Evolutionary conservation across 257 asterid species (phyloP).

Genomic region (Solanum piurae): DNA sequence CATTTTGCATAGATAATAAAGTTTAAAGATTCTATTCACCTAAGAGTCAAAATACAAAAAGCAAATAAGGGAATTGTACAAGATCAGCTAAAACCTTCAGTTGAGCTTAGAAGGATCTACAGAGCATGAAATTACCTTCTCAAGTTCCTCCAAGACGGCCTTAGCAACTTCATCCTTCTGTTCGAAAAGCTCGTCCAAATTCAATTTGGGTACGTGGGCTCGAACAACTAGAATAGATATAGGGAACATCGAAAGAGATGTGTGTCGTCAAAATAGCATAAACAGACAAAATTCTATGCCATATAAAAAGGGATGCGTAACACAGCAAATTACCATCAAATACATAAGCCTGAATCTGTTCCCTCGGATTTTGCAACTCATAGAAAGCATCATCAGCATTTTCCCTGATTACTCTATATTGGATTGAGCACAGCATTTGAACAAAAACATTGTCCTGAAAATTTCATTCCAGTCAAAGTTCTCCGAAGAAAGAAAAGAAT

Average conservation of each 20-base stretch:
- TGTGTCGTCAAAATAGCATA: neutral
- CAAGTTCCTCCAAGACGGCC: constrained; percentile 88
- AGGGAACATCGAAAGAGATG: neutral
- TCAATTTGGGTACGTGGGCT: constrained; percentile 88
- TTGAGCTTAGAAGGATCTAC: neutral
- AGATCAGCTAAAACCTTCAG: neutral
- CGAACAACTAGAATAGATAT: constrained; percentile 53
- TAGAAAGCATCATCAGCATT: constrained; percentile 96
- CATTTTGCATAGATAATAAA: neutral
- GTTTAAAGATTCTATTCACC: neutral
- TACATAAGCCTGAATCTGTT: constrained; percentile 89
- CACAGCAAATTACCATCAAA: constrained; percentile 59
- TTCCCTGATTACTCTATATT: constrained; percentile 58
- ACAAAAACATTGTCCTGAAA: constrained; percentile 95
- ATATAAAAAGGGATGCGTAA: neutral
- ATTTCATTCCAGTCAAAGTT: neutral
- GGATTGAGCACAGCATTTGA: constrained; percentile 88
- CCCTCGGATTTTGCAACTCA: constrained; percentile 79
- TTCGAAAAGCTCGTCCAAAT: constrained; percentile 86
- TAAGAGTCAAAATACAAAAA: neutral
- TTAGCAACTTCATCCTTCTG: constrained; percentile 92
- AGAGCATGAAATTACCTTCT: constrained; percentile 42
- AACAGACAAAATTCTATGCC: neutral
- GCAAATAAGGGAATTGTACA: neutral
- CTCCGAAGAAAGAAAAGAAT: neutral